Conservation (phyloP, 2,329 filamentous ascomycete genomes). For the Geosmithia flava region DNA sequence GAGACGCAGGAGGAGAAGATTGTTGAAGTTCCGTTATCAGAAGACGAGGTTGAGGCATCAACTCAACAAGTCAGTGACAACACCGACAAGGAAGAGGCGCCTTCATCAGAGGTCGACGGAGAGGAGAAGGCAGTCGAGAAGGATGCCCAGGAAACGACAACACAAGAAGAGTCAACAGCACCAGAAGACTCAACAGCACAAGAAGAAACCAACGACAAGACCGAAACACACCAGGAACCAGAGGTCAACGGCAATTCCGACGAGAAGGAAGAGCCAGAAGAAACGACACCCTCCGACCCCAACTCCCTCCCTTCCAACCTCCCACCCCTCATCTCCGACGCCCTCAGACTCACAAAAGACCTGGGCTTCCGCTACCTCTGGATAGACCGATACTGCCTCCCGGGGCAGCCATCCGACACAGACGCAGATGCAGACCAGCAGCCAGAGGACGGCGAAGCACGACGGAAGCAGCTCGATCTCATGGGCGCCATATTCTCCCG, state of each 20-base stretch:
- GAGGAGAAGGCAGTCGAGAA: no score
- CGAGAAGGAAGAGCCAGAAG: neutral
- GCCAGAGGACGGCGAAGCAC: slow-evolving; percentile 11
- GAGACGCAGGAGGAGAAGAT: no score
- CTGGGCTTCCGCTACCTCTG: slow-evolving; percentile 23
- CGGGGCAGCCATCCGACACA: slow-evolving; percentile 1
- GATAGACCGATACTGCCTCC: slow-evolving; percentile 22
- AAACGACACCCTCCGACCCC: neutral
- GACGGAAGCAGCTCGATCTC: slow-evolving; percentile 13
- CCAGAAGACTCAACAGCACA: no score
- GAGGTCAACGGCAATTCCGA: no score
- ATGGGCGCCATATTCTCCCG: slow-evolving; percentile 20
- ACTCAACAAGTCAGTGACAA: neutral
- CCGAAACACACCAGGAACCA: no score
- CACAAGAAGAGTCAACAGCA: no score
- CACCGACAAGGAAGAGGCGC: slow-evolving; percentile 2
- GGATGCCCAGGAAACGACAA: no score
- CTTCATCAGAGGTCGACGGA: neutral
- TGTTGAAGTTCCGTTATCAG: no score
- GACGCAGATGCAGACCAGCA: slow-evolving; percentile 9
- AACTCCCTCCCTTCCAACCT: slow-evolving; percentile 4
- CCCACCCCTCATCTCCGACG: slow-evolving; percentile 18
- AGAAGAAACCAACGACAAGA: no score
- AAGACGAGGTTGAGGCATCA: no score
- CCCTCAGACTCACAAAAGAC: slow-evolving; percentile 15